Evolutionary conservation across 495 filamentous ascomycete species (phyloP), one percentile per base, ranked within the genome.

Genomic region (Podospora pseudoanserina): DNA sequence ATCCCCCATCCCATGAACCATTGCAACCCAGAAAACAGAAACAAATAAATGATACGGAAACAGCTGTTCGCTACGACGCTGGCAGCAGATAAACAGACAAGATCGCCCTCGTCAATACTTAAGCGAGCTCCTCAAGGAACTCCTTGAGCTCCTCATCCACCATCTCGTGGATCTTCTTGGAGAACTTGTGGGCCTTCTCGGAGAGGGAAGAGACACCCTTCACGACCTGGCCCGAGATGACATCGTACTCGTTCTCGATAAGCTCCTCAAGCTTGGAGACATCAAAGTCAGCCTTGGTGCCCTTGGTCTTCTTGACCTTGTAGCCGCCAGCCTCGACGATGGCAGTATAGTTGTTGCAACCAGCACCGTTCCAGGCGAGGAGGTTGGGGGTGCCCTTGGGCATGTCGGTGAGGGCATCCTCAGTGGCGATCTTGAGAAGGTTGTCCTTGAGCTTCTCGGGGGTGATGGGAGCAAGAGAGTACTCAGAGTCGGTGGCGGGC

Each of bases 291-390:
- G 70, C 32, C 54, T 75, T 63, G 64, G 76, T 72, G 54, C 73
- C 72, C 18, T 78, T 72, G 30, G 76, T 67, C 65, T 74, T 76
- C 70, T 80, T 74, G 60, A 74, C 78, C 71, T 71, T 73, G 80
- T 89, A 91, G 72, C 86, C 81, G 81, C 92, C 81, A 80, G 86
- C 82, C 79, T 86, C 77, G 72, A 97, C 82, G 72, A 99, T 98
- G 68, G 91, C 84, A 70, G 86, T 86, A 85, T 92, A 96, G 88
- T 99, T 98, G 79, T 85, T 86, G 71, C 87, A 90, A 71, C 96
- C 96, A 82, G 93, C 96, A 79, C 96, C 96, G 85, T 99, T 99
- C 94, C 95, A 99, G 79, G 94, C 94, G 62, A 99, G 93, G 70
- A 98, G 77, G 82, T 91, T 85, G 70, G 87, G 87, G 69, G 96